Conservation (phyloP, 257 asterid species). For the Jacaranda copaia region DNA sequence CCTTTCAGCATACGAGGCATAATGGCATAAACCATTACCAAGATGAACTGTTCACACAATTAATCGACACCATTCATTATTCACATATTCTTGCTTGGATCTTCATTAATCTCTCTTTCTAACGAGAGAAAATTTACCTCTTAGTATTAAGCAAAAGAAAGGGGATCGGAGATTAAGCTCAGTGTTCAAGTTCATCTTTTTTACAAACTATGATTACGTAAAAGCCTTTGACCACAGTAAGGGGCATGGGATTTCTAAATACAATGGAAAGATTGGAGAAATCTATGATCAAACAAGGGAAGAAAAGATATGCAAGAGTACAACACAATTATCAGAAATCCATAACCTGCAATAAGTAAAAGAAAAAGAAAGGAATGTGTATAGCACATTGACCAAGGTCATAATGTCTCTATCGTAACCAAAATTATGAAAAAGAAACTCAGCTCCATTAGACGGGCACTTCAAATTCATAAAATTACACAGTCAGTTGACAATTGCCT, state of each 20-base stretch:
- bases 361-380: neutral
- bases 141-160: neutral
- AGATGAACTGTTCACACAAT: constrained; percentile 12
- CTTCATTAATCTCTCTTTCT: constrained; percentile 10
- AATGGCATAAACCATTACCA: constrained; percentile 20
- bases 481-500: neutral
- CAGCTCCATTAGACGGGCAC: neutral
- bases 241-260: constrained; percentile 1
- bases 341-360: constrained; percentile 5
- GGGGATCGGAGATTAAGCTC: constrained; percentile 2
- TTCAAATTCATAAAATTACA: constrained; percentile 19
- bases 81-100: constrained; percentile 15
- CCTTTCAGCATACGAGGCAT: constrained; percentile 12
- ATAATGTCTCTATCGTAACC: constrained; percentile 1
- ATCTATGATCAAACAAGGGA: constrained; percentile 9
- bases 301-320: neutral
- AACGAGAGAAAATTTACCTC: neutral
- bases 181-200: neutral
- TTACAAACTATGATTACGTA: neutral
- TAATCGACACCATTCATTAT: constrained; percentile 13
- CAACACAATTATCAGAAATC: constrained; percentile 4
- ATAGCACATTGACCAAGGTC: constrained; percentile 2
- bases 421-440: constrained; percentile 1
- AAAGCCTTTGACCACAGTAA: constrained; percentile 3
- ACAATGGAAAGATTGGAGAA: constrained; percentile 25